Base-by-base conservation (phyloP, 2,329 filamentous ascomycete species). In the Colletotrichum eleusines region DNA sequence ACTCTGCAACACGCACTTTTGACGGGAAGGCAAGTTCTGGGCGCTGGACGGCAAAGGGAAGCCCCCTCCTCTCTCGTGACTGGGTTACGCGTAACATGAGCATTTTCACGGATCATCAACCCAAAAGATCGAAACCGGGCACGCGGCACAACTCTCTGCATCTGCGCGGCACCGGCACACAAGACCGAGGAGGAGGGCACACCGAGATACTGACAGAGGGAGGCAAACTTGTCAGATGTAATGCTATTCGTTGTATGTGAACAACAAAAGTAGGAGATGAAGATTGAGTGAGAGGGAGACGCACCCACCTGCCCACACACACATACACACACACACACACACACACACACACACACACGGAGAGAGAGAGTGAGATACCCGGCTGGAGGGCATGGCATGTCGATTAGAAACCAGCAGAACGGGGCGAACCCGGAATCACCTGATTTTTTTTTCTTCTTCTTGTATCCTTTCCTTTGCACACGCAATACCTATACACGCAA, bases 371-470 rank as follows among this genome's bases (percentile, higher is more conserved):
- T n/a, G 28, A 54, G 28, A 26, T 5, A 28, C 18, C 23, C 42
- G 14, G 42, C 11, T 20, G 8, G 28, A 48, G 28, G 44, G 42
- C 26, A 60, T 33, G 44, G 42, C 26, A 60, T 33, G 28, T 46
- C 42, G 20, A 48, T 60, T 60, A 60, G 57, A 60, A 33, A 1
- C 18, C 28, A 48, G 20, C 40, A 18, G 12, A 48, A 48, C 42
- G 57, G 57, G 40, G 57, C 57, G 20, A 60, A 28, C 57, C 57
- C 57, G 40, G 42, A 46, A 44, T 35, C 44, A 46, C 42, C 57
- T n/a, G 55, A n/a, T 23, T 46, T 46, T 46, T 23, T 7, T n/a
- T n/a, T 8, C 1, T n/a, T 46, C 33, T 28, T 14, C 7, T n/a
- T n/a, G 8, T 5, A n/a, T 23, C 33, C 16, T 14, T 44, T 44